A percentile compares a stretch with the other conserved stretches of the same genome.
Conservation (phyloP, 1,284 basidiomycete genomes). For the Ceratobasidium sp. region DNA sequence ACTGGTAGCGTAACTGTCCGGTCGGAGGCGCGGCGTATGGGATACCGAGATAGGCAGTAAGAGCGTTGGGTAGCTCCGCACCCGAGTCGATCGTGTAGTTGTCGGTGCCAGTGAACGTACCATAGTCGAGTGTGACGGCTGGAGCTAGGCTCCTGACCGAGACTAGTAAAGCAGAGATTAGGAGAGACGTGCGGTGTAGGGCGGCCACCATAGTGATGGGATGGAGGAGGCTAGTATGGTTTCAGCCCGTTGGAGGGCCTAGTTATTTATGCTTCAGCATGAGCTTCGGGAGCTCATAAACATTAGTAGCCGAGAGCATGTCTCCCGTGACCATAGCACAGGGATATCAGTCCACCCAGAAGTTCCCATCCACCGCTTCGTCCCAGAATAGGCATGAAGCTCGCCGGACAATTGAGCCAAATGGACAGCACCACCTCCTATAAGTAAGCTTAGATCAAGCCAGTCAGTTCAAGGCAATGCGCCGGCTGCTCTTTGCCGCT, state of each 20-base stretch:
- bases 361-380: neutral
- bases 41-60: conserved; percentile 34
- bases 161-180: neutral
- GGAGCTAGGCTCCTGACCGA: neutral
- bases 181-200: neutral
- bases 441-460: no score
- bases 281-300: neutral
- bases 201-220: neutral
- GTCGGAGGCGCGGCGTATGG: conserved; percentile 39
- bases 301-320: neutral
- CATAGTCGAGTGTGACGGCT: conserved; percentile 19
- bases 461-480: no score
- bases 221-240: neutral
- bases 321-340: neutral
- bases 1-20: conserved; percentile 17
- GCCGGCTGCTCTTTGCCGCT: no score
- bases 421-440: no score
- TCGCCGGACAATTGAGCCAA: neutral
- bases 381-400: neutral
- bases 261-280: neutral
- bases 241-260: neutral
- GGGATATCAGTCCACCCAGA: neutral
- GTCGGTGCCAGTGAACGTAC: conserved; percentile 20
- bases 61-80: neutral
- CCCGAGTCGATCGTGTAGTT: conserved; percentile 23